Conservation (phyloP, 768 basidiomycete genomes). For the Chalciporus pseudorubinellus region DNA sequence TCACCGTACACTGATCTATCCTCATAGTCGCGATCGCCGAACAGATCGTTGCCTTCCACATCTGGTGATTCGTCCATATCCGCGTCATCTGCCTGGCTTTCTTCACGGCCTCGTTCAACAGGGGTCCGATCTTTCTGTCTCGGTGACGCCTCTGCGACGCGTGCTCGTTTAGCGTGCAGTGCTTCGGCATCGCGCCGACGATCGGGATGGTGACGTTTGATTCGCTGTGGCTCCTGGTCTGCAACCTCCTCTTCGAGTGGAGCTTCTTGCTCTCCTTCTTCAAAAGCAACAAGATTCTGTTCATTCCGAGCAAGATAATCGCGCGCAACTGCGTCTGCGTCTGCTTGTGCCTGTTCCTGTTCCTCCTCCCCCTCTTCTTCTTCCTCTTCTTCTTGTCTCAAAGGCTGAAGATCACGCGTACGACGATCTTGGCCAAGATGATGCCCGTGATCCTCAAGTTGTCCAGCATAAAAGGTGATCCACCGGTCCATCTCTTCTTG, state of each 20-base stretch:
- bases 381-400: background rate
- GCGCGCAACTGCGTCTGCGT: background rate
- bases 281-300: background rate
- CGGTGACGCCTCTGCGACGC: background rate
- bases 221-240: background rate
- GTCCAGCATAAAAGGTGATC: conserved; percentile 34
- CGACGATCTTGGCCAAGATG: conserved; percentile 26
- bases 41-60: conserved; percentile 19
- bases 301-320: conserved; percentile 1
- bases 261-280: conserved; percentile 1
- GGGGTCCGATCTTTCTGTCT: background rate
- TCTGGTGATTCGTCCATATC: conserved; percentile 1
- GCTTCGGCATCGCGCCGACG: background rate
- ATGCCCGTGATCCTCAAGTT: conserved; percentile 16
- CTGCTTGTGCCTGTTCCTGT: background rate
- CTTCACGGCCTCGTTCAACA: background rate
- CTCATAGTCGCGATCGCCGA: conserved; percentile 18
- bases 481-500: conserved; percentile 37
- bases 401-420: conserved; percentile 2
- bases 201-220: conserved; percentile 15
- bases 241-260: background rate
- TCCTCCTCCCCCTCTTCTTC: conserved; percentile 6
- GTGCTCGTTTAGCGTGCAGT: conserved; percentile 14
- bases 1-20: background rate
- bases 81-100: background rate